Evolutionary conservation across 345 rosid genomes (phyloP).

Genomic region (Gossypium mustelinum): DNA sequence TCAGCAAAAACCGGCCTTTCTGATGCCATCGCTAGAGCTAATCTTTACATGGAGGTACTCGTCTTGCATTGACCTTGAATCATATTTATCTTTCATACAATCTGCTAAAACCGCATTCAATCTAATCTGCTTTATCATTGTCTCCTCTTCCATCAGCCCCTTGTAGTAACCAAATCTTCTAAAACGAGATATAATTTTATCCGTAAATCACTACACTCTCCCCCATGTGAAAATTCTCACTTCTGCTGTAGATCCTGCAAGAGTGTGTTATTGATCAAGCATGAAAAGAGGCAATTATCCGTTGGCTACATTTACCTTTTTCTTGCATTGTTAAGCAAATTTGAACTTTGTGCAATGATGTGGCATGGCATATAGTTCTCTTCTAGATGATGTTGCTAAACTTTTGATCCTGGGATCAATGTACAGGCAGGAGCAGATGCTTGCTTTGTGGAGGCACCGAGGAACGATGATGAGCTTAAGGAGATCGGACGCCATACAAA

Average conservation of each 20-base stretch:
- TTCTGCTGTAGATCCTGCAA: not conserved
- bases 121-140: not conserved
- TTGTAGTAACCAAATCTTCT: not conserved
- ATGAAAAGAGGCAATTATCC: not conserved
- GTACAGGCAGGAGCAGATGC: constrained; percentile 51
- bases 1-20: constrained; percentile 46
- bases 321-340: not conserved
- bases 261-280: not conserved
- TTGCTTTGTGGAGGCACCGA: constrained; percentile 47
- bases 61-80: not conserved
- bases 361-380: not conserved
- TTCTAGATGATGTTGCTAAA: not conserved
- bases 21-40: constrained; percentile 53
- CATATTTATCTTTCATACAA: not conserved
- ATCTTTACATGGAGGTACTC: constrained; percentile 47
- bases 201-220: no score
- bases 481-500: constrained; percentile 39
- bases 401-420: not conserved
- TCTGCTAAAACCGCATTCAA: not conserved
- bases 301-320: not conserved
- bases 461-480: constrained; percentile 43
- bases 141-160: not conserved
- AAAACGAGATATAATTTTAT: no score
- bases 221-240: not conserved
- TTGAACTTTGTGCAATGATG: not conserved